phyloP scores from a whole-genome alignment of 129 eudicot species.

The Helianthus tuberosus region DNA sequence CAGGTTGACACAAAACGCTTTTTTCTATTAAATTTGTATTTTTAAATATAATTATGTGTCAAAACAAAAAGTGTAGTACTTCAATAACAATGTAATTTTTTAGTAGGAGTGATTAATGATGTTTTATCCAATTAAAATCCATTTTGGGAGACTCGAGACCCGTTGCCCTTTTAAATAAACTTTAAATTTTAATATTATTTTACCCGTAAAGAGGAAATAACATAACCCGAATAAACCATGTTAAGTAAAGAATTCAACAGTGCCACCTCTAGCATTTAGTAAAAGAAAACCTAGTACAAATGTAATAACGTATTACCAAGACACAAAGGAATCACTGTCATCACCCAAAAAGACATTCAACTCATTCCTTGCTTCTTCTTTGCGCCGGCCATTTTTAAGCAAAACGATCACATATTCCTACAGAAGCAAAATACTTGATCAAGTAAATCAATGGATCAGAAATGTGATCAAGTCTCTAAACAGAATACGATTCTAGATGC shows the following conservation, averaged over 20 bases:
- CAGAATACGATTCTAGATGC: slow-evolving; percentile 6
- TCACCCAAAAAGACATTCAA: slow-evolving; percentile 94
- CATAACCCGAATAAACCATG: slow-evolving; percentile 8
- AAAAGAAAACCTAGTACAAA: slow-evolving; percentile 17
- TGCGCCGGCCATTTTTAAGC: slow-evolving; percentile 88
- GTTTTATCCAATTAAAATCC: neutral
- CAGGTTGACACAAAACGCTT: neutral
- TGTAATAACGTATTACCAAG: slow-evolving; percentile 62
- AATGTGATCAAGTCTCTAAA: neutral
- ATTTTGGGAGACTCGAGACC: neutral
- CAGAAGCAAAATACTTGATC: slow-evolving; percentile 29
- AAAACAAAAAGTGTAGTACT: neutral
- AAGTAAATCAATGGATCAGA: slow-evolving; percentile 8
- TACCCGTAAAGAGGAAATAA: neutral
- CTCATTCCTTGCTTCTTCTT: slow-evolving; percentile 89
- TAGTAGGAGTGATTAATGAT: neutral
- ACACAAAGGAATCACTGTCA: slow-evolving; percentile 78
- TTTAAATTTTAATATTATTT: neutral
- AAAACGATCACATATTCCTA: slow-evolving; percentile 97
- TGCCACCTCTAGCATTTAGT: slow-evolving; percentile 8
- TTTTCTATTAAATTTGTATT: neutral
- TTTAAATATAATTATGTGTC: neutral
- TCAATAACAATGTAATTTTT: neutral
- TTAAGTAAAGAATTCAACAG: neutral
- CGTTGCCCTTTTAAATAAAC: neutral